Evolutionary conservation across 139 green algal genomes (phyloP), one percentile per base, ranked within the genome.

Genomic region (Chlamydomonas sp.): DNA sequence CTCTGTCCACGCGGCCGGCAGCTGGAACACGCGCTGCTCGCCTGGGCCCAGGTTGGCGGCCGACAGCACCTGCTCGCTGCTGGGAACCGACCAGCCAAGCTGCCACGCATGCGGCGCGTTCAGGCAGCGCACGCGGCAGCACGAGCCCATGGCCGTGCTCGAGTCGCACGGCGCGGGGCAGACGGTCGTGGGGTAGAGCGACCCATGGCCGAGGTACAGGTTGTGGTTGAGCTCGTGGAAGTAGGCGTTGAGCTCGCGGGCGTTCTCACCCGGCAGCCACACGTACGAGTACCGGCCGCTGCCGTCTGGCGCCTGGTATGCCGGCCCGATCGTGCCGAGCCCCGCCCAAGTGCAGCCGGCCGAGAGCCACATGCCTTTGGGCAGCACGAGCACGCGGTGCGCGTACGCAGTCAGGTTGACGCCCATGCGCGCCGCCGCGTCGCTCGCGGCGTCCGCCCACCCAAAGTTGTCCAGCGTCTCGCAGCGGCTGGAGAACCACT

Each of bases 161-260:
- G 2, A 0, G 31, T 43, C 33, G 26, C 20, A 49, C 13, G 29
- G 24, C 4, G 6, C 29, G n/a, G 1, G 4, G 38, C n/a, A 37
- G 16, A 8, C 65, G 57, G 5, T 47, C 47, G 10, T 2, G 48
- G 1, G 24, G 0, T 30, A 65, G 31, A 37, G 54, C 35, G 3
- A 48, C 58, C 16, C 48, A 8, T 36, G 65, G 30, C 59, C 47
- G 54, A 65, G 70, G 61, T 65, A 24, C 34, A 59, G 60, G 70
- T 71, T 76, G 48, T 76, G 70, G 0, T 35, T 47, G 4, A 76
- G 61, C 61, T 76, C 70, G 48, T 76, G 70, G 3, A 76, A 67
- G 62, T 76, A 76, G 60, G 60, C 50, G 5, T 62, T 29, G 6
- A 67, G 48, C 2, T 49, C 5, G 16, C 16, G 35, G 10, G 60